Percentiles rank a stretch among this genome's conserved stretches.
Conservation (phyloP, 2,329 filamentous ascomycete species). For the Aspergillus calidoustus region DNA sequence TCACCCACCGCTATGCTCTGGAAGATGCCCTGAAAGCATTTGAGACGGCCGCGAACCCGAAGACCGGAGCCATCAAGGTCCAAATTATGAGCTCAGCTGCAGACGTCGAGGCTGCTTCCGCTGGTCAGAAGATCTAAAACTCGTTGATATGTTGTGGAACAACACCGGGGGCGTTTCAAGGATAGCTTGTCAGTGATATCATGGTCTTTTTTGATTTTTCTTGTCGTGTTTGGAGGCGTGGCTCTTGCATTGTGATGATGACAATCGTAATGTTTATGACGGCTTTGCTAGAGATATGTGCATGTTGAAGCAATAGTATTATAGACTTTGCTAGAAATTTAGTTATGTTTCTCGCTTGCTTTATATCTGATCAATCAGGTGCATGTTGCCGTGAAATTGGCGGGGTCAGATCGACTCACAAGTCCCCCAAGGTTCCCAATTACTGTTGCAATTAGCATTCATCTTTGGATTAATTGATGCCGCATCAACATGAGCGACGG, state of each 20-base stretch:
- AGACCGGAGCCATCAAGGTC: conserved; percentile 96
- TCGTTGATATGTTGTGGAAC: conserved; percentile 8
- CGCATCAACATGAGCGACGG: no score
- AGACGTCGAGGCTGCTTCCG: conserved; percentile 41
- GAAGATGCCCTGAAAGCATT: conserved; percentile 91
- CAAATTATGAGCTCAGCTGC: conserved; percentile 68
- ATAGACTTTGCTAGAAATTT: conserved; percentile 24
- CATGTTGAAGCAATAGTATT: conserved; percentile 23
- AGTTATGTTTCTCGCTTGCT: background rate
- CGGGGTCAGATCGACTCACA: background rate
- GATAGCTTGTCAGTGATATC: conserved; percentile 19
- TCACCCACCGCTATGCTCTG: conserved; percentile 84
- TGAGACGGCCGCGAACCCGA: conserved; percentile 82
- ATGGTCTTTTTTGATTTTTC: conserved; percentile 14
- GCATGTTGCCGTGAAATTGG: background rate
- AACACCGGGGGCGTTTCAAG: conserved; percentile 18
- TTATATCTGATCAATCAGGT: background rate
- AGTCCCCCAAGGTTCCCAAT: background rate
- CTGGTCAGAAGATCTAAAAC: conserved; percentile 34
- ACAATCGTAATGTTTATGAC: conserved; percentile 24
- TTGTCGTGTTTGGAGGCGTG: conserved; percentile 10
- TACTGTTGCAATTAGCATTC: background rate
- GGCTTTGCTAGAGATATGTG: conserved; percentile 25
- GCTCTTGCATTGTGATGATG: conserved; percentile 22
- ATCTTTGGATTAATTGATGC: background rate